These are phyloP conservation scores for Pichia membranifaciens DNA, from an alignment of 805 yeast species.

Conservation along the genomic window DNA sequence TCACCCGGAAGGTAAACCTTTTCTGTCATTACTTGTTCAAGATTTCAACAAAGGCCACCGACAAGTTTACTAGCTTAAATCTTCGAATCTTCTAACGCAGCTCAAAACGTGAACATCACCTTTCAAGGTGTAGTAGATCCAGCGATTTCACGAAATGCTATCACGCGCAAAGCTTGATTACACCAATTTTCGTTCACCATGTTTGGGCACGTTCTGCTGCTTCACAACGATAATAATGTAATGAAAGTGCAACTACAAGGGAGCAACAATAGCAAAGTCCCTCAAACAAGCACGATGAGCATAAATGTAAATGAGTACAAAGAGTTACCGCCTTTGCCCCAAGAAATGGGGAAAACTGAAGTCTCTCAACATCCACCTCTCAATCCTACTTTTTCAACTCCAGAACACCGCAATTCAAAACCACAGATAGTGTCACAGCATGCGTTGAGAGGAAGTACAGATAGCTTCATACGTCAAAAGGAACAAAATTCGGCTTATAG, in stretches of 20 bases:
- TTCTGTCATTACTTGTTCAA: background rate
- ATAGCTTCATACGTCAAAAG: background rate
- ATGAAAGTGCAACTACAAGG: too few species aligned
- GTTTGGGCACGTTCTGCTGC: background rate
- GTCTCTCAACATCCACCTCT: background rate
- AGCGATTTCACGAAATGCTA: background rate
- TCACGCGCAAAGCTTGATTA: background rate
- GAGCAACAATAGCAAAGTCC: too few species aligned
- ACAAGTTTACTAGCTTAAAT: too few species aligned
- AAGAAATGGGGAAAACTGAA: background rate
- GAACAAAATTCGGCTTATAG: background rate
- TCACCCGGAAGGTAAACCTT: constrained; percentile 9
- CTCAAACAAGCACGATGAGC: too few species aligned
- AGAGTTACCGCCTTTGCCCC: constrained; percentile 9
- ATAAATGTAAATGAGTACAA: background rate
- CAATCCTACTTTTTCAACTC: background rate
- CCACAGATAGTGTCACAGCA: background rate
- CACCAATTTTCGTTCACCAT: background rate
- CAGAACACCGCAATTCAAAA: background rate
- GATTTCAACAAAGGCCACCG: too few species aligned
- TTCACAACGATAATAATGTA: too few species aligned
- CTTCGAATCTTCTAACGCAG: too few species aligned
- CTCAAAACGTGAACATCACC: too few species aligned
- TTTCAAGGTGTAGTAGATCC: background rate
- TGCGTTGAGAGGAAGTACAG: background rate